These are phyloP conservation scores for Cynanchum wilfordii DNA, from an alignment of 257 asterid species.

Conservation along the genomic window DNA sequence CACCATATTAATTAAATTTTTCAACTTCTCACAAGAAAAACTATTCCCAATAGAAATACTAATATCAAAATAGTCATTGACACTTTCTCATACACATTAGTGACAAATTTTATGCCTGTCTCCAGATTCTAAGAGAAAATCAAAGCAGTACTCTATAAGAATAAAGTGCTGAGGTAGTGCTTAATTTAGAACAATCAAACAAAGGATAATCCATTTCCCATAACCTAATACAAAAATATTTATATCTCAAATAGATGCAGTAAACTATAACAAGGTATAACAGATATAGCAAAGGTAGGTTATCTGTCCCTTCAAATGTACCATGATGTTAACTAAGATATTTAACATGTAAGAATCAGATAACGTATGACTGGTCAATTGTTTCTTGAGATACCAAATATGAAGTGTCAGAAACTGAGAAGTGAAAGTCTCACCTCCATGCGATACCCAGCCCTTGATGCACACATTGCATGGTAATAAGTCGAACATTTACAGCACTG, in stretches of 20 bases:
- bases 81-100: background rate
- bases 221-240: background rate
- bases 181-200: background rate
- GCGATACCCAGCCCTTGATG: slow-evolving; percentile 93
- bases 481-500: slow-evolving; percentile 95
- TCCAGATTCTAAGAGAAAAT: background rate
- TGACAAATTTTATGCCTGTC: background rate
- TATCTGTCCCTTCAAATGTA: background rate
- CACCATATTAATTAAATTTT: background rate
- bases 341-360: background rate
- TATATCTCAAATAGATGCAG: no score
- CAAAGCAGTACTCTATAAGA: no score
- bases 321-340: background rate
- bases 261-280: background rate
- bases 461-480: slow-evolving; percentile 92
- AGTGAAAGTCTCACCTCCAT: slow-evolving; percentile 75
- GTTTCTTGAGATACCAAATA: background rate
- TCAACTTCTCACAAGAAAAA: background rate
- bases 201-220: background rate
- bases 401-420: background rate
- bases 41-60: background rate
- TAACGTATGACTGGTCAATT: background rate
- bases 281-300: background rate
- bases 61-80: background rate
- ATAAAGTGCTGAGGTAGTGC: background rate